Percentiles rank a stretch among this genome's conserved stretches.
Conservation (phyloP, 306 rosid species). For the Psophocarpus tetragonolobus region DNA sequence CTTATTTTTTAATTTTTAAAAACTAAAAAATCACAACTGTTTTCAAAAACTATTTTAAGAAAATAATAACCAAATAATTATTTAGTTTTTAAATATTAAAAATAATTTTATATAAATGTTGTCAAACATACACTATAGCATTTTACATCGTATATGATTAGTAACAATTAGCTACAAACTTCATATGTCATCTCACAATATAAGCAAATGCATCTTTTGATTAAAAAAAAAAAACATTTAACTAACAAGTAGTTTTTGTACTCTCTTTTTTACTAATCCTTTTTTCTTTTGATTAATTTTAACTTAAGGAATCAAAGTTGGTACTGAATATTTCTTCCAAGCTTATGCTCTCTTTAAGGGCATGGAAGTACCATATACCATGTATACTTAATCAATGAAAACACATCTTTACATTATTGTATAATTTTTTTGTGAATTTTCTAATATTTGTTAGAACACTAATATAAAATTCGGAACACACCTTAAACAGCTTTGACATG, state of each 20-base stretch:
- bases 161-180: background rate
- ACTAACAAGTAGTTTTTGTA: background rate
- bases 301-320: background rate
- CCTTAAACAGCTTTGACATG: background rate
- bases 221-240: too few species aligned
- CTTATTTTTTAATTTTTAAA: too few species aligned
- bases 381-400: background rate
- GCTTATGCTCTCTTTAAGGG: background rate
- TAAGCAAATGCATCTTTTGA: background rate
- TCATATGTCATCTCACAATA: background rate
- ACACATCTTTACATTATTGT: too few species aligned
- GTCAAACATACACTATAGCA: too few species aligned
- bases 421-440: background rate
- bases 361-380: background rate
- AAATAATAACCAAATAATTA: too few species aligned
- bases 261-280: background rate
- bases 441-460: background rate
- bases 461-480: too few species aligned
- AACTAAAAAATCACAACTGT: too few species aligned
- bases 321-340: background rate
- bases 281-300: background rate
- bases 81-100: too few species aligned
- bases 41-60: too few species aligned
- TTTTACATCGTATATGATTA: too few species aligned
- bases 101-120: too few species aligned